These are phyloP conservation scores for Paratinospora sagittata DNA, from an alignment of 164 flowering plant species.

Conservation along the genomic window DNA sequence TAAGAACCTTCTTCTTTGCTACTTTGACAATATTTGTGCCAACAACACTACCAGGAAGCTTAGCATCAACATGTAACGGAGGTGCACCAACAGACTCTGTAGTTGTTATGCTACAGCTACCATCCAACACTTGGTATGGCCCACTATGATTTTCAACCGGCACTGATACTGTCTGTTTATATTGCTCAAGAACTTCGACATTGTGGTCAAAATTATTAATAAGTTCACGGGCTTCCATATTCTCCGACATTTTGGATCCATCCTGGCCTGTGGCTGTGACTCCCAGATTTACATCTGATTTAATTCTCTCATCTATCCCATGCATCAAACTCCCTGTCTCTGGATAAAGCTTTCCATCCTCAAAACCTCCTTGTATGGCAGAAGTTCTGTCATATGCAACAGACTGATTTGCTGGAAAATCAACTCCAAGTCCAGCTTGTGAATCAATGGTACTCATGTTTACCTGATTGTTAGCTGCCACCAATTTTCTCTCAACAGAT, in stretches of 20 bases:
- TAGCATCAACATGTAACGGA: constrained; percentile 17
- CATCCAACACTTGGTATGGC: constrained; percentile 16
- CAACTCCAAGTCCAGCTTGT: not conserved
- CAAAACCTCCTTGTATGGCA: not conserved
- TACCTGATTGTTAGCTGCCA: not conserved
- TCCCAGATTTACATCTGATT: not conserved
- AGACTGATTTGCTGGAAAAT: not conserved
- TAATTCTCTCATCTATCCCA: constrained; percentile 8
- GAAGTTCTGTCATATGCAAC: not conserved
- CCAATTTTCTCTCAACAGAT: not conserved
- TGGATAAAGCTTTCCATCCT: constrained; percentile 18
- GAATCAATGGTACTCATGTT: not conserved
- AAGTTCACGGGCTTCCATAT: constrained; percentile 4
- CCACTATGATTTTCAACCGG: not conserved
- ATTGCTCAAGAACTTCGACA: constrained; percentile 4
- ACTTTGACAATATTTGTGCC: constrained; percentile 19
- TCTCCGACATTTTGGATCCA: not conserved
- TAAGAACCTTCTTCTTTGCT: constrained; percentile 41
- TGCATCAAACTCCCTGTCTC: constrained; percentile 12
- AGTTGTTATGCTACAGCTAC: not conserved
- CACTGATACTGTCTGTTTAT: not conserved
- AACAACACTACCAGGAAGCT: constrained; percentile 15
- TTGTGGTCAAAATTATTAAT: constrained; percentile 3
- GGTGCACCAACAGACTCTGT: constrained; percentile 7
- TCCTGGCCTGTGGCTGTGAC: constrained; percentile 1